phyloP scores from a whole-genome alignment of 495 filamentous ascomycete genomes.

The Xylaria sp. region DNA sequence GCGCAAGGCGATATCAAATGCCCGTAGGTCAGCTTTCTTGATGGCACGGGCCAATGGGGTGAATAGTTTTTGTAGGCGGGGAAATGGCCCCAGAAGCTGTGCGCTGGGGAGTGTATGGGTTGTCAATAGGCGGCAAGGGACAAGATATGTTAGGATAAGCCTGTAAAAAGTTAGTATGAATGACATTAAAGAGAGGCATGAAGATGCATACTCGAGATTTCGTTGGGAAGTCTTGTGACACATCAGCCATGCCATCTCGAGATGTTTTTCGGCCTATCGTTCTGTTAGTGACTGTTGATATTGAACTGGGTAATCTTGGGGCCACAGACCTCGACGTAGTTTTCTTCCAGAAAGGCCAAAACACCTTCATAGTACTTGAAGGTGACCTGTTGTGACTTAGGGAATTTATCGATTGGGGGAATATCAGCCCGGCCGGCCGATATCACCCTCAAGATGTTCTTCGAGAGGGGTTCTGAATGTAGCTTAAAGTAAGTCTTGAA shows the following conservation, averaged over 20 bases:
- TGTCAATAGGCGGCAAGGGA: constrained; percentile 89
- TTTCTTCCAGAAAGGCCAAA: constrained; percentile 87
- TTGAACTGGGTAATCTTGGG: neutral
- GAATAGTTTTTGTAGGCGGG: constrained; percentile 80
- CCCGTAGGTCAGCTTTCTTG: constrained; percentile 77
- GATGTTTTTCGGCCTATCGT: constrained; percentile 74
- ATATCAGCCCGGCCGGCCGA: constrained; percentile 76
- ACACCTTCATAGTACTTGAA: constrained; percentile 96
- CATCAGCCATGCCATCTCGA: constrained; percentile 76
- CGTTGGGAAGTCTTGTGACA: constrained; percentile 73
- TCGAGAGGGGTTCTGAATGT: constrained; percentile 84
- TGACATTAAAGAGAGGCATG: constrained; percentile 13
- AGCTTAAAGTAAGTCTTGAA: constrained; percentile 99
- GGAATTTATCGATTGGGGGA: constrained; percentile 75
- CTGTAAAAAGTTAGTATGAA: constrained; percentile 53
- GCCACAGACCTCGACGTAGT: constrained; percentile 73
- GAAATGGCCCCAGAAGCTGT: constrained; percentile 73
- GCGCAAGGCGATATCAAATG: constrained; percentile 83
- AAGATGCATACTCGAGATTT: constrained; percentile 74
- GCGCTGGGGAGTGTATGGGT: constrained; percentile 80
- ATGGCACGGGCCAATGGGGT: constrained; percentile 77
- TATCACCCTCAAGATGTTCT: constrained; percentile 85
- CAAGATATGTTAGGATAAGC: constrained; percentile 92
- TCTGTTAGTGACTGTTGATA: neutral
- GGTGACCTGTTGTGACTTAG: constrained; percentile 89